Percentiles rank a stretch among this genome's conserved stretches.
These are phyloP conservation scores for Prunus yedoensis DNA, from an alignment of 331 rosid species.

Conservation along the genomic window DNA sequence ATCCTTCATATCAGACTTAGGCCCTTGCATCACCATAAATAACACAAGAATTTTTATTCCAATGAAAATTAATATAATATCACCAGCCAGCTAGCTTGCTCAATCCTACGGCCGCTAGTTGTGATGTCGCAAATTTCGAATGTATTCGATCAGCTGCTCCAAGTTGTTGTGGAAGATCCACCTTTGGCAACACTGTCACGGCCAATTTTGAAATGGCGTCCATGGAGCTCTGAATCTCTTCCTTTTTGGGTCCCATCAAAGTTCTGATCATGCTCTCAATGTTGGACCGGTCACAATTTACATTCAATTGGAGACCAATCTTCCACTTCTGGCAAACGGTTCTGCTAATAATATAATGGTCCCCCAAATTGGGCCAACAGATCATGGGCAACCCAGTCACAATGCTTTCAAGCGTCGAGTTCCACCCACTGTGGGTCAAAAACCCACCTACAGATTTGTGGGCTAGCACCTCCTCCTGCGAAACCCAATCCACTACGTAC, in stretches of 20 bases:
- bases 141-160: too few relatives aligned
- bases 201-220: neutral
- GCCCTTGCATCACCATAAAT: too few relatives aligned
- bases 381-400: constrained; percentile 13
- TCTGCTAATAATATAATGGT: constrained; percentile 10
- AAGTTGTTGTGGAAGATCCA: too few relatives aligned
- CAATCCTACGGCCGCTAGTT: too few relatives aligned
- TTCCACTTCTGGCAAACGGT: constrained; percentile 2
- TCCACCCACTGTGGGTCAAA: constrained; percentile 23
- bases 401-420: constrained; percentile 21
- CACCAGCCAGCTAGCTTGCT: too few relatives aligned
- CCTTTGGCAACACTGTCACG: too few relatives aligned
- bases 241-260: constrained; percentile 4
- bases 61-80: too few relatives aligned
- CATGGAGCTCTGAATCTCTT: neutral
- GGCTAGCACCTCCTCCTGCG: constrained; percentile 23
- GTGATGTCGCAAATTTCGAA: too few relatives aligned
- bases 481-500: neutral
- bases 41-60: too few relatives aligned
- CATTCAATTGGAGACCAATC: neutral
- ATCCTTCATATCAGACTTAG: too few relatives aligned
- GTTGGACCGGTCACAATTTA: neutral
- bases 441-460: constrained; percentile 15
- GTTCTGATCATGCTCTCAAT: neutral
- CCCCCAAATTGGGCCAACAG: constrained; percentile 5